Percentiles rank a stretch among this genome's conserved stretches.
Evolutionary conservation across 495 filamentous ascomycete species (phyloP).

Genomic region (Penicillium pancosmium): DNA sequence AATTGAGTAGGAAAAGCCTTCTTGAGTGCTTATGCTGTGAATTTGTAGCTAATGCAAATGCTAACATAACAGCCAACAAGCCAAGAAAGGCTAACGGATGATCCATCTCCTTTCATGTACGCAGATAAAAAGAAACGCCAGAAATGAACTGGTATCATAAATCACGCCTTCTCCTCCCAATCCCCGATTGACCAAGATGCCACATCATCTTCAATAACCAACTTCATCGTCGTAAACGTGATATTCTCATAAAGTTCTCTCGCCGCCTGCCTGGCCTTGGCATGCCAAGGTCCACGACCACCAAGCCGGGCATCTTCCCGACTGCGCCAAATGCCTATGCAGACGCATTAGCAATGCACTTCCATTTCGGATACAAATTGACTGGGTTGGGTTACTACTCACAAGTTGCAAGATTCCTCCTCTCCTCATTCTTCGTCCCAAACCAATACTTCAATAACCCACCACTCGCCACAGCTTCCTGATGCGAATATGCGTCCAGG

Average conservation of each 20-base stretch:
- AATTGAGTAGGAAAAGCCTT: too few relatives aligned
- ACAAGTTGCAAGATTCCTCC: slow-evolving; percentile 76
- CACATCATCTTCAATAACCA: slow-evolving; percentile 60
- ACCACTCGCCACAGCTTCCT: slow-evolving; percentile 73
- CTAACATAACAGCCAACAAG: too few relatives aligned
- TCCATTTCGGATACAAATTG: too few relatives aligned
- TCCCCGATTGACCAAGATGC: slow-evolving; percentile 59
- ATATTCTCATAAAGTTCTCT: slow-evolving; percentile 56
- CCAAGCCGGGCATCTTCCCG: slow-evolving; percentile 70
- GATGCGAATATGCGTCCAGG: slow-evolving; percentile 75
- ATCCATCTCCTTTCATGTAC: too few relatives aligned
- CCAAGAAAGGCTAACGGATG: too few relatives aligned
- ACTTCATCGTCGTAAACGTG: slow-evolving; percentile 57
- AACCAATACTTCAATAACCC: slow-evolving; percentile 95
- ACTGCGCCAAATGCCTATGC: slow-evolving; percentile 65
- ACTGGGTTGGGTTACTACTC: slow-evolving; percentile 15
- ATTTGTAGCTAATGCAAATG: not conserved
- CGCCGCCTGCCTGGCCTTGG: slow-evolving; percentile 39
- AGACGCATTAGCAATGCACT: too few relatives aligned
- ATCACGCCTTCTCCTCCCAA: slow-evolving; percentile 44
- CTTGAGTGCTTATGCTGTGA: too few relatives aligned
- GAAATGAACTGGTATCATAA: not conserved
- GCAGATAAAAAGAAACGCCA: not conserved
- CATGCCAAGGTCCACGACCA: slow-evolving; percentile 61
- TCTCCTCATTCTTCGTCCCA: slow-evolving; percentile 63